A percentile compares a stretch with the other conserved stretches of the same genome.
phyloP scores from a whole-genome alignment of 768 basidiomycete species.

The Tylopilus sp. region DNA sequence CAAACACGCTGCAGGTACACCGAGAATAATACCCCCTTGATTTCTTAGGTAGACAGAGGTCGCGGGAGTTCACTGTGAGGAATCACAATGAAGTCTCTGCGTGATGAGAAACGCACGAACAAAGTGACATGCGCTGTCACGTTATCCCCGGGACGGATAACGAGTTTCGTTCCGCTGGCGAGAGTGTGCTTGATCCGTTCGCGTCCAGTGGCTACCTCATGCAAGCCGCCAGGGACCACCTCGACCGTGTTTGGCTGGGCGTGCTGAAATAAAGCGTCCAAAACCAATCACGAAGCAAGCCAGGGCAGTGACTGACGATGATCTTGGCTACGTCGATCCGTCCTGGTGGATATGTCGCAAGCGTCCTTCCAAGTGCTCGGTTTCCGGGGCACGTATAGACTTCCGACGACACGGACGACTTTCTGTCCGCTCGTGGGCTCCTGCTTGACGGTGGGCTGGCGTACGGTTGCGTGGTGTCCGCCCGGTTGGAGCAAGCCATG shows the following conservation, averaged over 20 bases:
- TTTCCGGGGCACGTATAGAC: not conserved
- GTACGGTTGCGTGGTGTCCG: slow-evolving; percentile 18
- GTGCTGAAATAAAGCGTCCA: not conserved
- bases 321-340: slow-evolving; percentile 1
- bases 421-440: slow-evolving; percentile 1
- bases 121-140: too few species aligned
- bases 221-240: slow-evolving; percentile 33
- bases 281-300: not conserved
- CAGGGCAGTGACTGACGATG: not conserved
- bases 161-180: slow-evolving; percentile 29
- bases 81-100: not conserved
- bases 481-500: slow-evolving; percentile 17
- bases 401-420: not conserved
- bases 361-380: not conserved
- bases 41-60: not conserved
- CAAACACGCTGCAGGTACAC: too few species aligned
- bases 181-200: slow-evolving; percentile 25
- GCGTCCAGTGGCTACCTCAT: slow-evolving; percentile 21
- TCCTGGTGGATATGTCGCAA: not conserved
- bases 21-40: too few species aligned
- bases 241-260: not conserved
- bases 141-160: too few species aligned
- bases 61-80: not conserved
- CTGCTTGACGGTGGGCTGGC: not conserved
- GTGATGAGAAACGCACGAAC: too few species aligned